These are phyloP conservation scores for Erythrophleum fordii DNA, from an alignment of 306 rosid species.

Conservation along the genomic window DNA sequence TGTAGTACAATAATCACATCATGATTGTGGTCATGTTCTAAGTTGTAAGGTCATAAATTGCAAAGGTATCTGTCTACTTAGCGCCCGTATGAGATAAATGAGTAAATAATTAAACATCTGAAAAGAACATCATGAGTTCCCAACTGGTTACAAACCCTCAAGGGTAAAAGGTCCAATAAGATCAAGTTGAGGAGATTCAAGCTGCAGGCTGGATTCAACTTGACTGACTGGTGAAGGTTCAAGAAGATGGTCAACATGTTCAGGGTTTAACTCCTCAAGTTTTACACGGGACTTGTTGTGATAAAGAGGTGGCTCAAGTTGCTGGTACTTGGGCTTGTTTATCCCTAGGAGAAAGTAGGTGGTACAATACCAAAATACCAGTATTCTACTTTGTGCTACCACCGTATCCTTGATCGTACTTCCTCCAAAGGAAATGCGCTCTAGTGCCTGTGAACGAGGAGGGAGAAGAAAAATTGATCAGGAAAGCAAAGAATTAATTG, in stretches of 20 bases:
- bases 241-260: slow-evolving; percentile 48
- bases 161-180: slow-evolving; percentile 74
- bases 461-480: slow-evolving; percentile 26
- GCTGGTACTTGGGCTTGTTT: slow-evolving; percentile 89
- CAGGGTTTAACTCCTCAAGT: slow-evolving; percentile 46
- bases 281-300: slow-evolving; percentile 42
- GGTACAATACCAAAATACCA: slow-evolving; percentile 80
- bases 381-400: slow-evolving; percentile 82
- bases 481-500: slow-evolving; percentile 9
- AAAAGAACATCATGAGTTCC: slow-evolving; percentile 65
- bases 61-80: slow-evolving; percentile 67
- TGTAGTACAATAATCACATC: slow-evolving; percentile 46
- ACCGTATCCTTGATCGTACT: slow-evolving; percentile 72
- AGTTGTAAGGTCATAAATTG: slow-evolving; percentile 52
- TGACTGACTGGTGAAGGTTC: slow-evolving; percentile 50
- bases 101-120: slow-evolving; percentile 69
- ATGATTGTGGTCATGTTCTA: slow-evolving; percentile 41
- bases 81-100: slow-evolving; percentile 80
- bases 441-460: slow-evolving; percentile 67
- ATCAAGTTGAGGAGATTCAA: slow-evolving; percentile 58
- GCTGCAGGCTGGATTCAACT: slow-evolving; percentile 48
- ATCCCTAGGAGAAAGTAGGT: slow-evolving; percentile 87
- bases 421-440: slow-evolving; percentile 75
- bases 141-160: slow-evolving; percentile 86
- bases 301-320: slow-evolving; percentile 55